Conservation (phyloP, 2,329 filamentous ascomycete genomes). For the Aspergillus arachidicola region DNA sequence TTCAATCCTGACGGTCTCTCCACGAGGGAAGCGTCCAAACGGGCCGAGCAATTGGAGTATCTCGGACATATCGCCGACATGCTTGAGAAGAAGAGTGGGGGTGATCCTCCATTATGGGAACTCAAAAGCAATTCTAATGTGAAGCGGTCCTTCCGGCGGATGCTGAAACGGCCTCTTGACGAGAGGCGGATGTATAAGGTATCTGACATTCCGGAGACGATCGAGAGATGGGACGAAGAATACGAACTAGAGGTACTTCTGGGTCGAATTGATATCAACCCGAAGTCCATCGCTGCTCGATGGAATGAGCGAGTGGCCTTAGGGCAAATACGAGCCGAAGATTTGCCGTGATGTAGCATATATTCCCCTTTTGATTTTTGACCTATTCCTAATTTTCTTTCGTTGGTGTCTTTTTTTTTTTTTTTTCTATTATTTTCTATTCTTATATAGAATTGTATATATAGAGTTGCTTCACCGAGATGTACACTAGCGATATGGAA, state of each 20-base stretch:
- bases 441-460: not conserved
- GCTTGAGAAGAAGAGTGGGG: constrained; percentile 26
- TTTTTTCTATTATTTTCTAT: not conserved
- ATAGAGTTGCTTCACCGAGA: not conserved
- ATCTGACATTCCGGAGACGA: constrained; percentile 13
- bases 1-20: constrained; percentile 2
- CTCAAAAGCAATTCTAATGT: constrained; percentile 11
- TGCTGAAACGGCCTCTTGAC: constrained; percentile 15
- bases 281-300: constrained; percentile 14
- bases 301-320: constrained; percentile 21
- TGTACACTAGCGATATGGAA: not conserved
- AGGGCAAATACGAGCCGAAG: not conserved
- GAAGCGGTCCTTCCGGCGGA: constrained; percentile 19
- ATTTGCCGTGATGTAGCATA: not conserved
- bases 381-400: not conserved
- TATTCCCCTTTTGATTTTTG: not conserved
- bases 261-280: constrained; percentile 19
- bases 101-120: constrained; percentile 21
- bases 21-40: constrained; percentile 6
- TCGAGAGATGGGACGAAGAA: constrained; percentile 33
- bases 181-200: constrained; percentile 17
- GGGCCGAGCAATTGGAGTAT: constrained; percentile 20
- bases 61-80: constrained; percentile 23
- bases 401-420: not conserved
- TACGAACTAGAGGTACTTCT: constrained; percentile 30